These are phyloP conservation scores for Paratinospora sagittata DNA, from an alignment of 164 flowering plant genomes.

Conservation along the genomic window DNA sequence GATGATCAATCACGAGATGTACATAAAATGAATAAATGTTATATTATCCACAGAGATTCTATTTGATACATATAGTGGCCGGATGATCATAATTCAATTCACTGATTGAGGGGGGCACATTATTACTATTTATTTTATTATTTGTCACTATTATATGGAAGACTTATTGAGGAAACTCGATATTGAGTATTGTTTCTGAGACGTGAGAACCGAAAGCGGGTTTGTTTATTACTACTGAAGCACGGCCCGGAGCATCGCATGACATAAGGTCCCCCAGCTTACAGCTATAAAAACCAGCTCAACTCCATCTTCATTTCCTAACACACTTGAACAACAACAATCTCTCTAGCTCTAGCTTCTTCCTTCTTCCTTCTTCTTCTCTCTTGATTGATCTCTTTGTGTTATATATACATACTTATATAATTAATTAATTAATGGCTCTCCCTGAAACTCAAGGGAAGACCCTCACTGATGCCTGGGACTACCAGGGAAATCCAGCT, in stretches of 20 bases:
- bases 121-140: too few species aligned
- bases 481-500: constrained; percentile 73
- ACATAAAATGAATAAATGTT: too few species aligned
- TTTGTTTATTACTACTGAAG: not conserved
- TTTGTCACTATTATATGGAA: too few species aligned
- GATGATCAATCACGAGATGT: too few species aligned
- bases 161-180: too few species aligned
- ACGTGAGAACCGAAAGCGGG: not conserved
- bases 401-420: too few species aligned
- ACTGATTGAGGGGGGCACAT: too few species aligned
- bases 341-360: not conserved
- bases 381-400: too few species aligned
- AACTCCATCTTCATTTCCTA: not conserved
- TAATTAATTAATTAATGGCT: constrained; percentile 19
- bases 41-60: too few species aligned
- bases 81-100: too few species aligned
- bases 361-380: not conserved
- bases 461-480: constrained; percentile 72
- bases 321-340: not conserved
- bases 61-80: too few species aligned
- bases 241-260: not conserved
- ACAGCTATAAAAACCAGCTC: constrained; percentile 4
- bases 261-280: not conserved
- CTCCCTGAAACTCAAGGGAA: constrained; percentile 39
- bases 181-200: not conserved